Base-by-base conservation (phyloP, 73 alveolate genomes). In the Paramecium bursaria region DNA sequence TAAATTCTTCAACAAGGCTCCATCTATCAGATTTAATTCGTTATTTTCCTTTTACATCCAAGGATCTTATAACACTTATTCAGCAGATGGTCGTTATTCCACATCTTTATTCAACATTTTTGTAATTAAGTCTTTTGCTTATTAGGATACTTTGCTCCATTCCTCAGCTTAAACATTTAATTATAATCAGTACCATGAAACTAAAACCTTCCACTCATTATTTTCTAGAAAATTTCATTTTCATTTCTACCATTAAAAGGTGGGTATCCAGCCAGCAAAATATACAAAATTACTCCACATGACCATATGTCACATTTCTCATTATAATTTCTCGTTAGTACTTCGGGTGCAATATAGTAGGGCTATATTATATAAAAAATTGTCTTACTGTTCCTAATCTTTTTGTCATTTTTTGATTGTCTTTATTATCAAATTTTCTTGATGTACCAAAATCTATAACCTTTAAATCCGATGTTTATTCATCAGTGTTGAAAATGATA, bases 271-370 rank as follows among this genome's bases (percentile, higher is more conserved):
- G 90, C 74, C 55, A 94, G 91, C 73, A 94, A 11, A 22, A 88
- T 88, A 54, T 91, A 87, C 89, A 94, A 55, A 7, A 93, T 91
- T 21, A 94, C 92, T 2, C 97, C 98, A 54, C 93, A 75, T 10
- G 97, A 88, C 97, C 98, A 94, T 3, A 94, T 91, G 74, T 94
- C 98, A 48, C 98, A 94, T 75, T 88, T 92, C 88, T 94, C 95
- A 19, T 90, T 88, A 67, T 93, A 93, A 60, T 87, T 85, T 75
- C 75, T 49, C 33, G 29, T 44, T 29, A 88, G 75, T 31, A 91
- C 98, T 88, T 94, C 98, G 0, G 98, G 98, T n/a, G 98, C 98
- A 86, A 94, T 93, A 85, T 51, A 87, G 54, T 23, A 74, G 13
- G 57, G 95, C 88, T 27, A 85, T 9, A 88, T 73, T 51, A 75